Base-by-base conservation (phyloP, 1,284 basidiomycete species). In the Papiliotrema flavescens region DNA sequence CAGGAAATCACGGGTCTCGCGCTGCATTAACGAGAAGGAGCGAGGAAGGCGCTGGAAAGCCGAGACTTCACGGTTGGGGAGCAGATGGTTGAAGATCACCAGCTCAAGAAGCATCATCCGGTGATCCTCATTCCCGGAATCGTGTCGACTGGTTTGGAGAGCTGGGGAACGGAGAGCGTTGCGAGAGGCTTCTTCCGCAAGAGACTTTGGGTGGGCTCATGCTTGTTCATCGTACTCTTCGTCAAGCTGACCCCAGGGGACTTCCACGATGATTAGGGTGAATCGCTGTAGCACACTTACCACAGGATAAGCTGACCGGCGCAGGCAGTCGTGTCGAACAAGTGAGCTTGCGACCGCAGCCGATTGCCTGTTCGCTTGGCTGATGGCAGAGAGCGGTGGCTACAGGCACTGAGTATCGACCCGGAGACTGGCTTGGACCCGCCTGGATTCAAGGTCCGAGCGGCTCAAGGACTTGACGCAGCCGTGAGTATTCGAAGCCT, bases 341-440 rank as follows among this genome's bases (percentile, higher is more conserved):
- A 56, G 56, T 66, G 35, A 53, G 48, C 55, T 42, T 22, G 15
- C 32, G 26, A 11, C 20, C 43, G 11, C 17, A 7, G n/a, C 22
- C 23, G 11, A 14, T 47, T 39, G 13, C 35, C 23, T 17, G 22
- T 26, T 8, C n/a, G n/a, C n/a, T n/a, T n/a, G n/a, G n/a, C n/a
- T n/a, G n/a, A n/a, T n/a, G n/a, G n/a, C 67, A 86, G 86, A 61
- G 87, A 88, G 45, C 81, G 80, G 57, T 99, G 96, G 96, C 87
- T 98, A 61, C 76, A 85, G 26, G 86, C 93, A 0, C 84, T 98
- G 76, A 86, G 89, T 79, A 83, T 99, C 9, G 95, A 99, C 74
- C 87, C 90, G 0, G 79, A 86, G 36, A 96, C 94, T 0, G 96
- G 95, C 0, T 80, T 98, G 5, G 95, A 99, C 70, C 90, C 91